Evolutionary conservation across 2,329 filamentous ascomycete species (phyloP), one percentile per base, ranked within the genome.

Genomic region (Beauveria medogensis): DNA sequence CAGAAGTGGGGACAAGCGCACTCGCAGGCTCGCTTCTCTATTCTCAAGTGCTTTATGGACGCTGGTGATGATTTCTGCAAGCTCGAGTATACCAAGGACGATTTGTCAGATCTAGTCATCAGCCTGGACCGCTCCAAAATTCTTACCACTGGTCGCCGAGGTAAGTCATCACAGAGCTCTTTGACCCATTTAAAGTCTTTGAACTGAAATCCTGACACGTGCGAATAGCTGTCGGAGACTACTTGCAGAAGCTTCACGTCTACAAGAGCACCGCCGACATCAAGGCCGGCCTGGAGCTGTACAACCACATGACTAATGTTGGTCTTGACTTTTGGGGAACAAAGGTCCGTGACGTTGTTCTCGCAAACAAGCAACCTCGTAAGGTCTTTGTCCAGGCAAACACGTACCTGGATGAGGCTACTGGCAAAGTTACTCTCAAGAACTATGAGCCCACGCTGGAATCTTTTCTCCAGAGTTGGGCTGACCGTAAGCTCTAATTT

Each of bases 301-400:
- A 96, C 72, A 85, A 88, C 63, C 82, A 88, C 34, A 92, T 96
- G 81, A 96, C 92, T 8, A 78, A 82, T 26, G 92, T 97, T 24
- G 89, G 89, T 62, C 76, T 85, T 57, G 87, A 90, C 44, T 97
- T 90, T 78, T 97, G 91, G 83, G 91, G 88, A 60, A 85, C 83
- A 65, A 88, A 88, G 75, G 84, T 97, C 28, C 82, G 93, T 61
- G 84, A 89, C 52, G 82, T 90, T 63, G 89, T 93, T 26, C 74
- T 93, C 47, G 79, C 81, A 67, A 89, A 90, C 74, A 91, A 91
- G 77, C 88, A 90, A 74, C 89, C 90, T n/a, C 79, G 89, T 63
- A 92, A 92, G 79, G 88, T 97, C 50, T 97, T 96, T 77, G 91
- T 97, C 59, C 92, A 97, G 78, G 91, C 91, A 63, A 97, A 96